phyloP scores from a whole-genome alignment of 768 basidiomycete genomes.

The Russula sp. region DNA sequence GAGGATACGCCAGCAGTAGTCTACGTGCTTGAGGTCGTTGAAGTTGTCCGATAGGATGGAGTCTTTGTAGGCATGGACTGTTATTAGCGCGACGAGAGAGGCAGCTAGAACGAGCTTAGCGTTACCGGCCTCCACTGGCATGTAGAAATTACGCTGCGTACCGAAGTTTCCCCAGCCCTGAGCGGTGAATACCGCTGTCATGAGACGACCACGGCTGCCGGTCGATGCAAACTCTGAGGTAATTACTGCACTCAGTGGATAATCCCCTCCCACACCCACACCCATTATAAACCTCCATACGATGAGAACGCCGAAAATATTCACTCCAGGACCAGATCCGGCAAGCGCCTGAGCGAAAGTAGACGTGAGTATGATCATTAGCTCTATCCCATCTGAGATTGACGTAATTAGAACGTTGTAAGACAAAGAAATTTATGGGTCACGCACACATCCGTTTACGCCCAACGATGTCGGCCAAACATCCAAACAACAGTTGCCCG shows the following conservation, averaged over 20 bases:
- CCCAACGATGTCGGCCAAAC: slow-evolving; percentile 45
- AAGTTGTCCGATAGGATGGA: slow-evolving; percentile 46
- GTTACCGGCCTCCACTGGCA: too few species aligned
- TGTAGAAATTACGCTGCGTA: slow-evolving; percentile 32
- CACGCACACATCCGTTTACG: slow-evolving; percentile 56
- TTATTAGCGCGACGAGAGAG: slow-evolving; percentile 61
- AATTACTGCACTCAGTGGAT: slow-evolving; percentile 81
- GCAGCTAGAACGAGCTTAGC: slow-evolving; percentile 44
- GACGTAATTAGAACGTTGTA: background rate
- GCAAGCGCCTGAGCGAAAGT: slow-evolving; percentile 81
- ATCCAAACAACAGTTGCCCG: slow-evolving; percentile 46
- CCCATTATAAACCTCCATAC: slow-evolving; percentile 86
- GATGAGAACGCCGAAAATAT: slow-evolving; percentile 70
- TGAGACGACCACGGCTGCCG: slow-evolving; percentile 74
- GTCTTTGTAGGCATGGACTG: slow-evolving; percentile 64
- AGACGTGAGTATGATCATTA: slow-evolving; percentile 77
- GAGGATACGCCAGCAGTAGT: slow-evolving; percentile 81
- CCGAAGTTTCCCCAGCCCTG: slow-evolving; percentile 91
- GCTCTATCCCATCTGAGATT: slow-evolving; percentile 57
- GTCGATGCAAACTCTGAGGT: slow-evolving; percentile 85
- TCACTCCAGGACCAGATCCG: slow-evolving; percentile 62
- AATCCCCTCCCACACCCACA: slow-evolving; percentile 85
- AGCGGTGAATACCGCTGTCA: slow-evolving; percentile 81
- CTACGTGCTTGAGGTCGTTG: slow-evolving; percentile 50
- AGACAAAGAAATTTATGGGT: slow-evolving; percentile 4